These are phyloP conservation scores for Vigna angularis DNA, from an alignment of 306 rosid species.

Conservation along the genomic window DNA sequence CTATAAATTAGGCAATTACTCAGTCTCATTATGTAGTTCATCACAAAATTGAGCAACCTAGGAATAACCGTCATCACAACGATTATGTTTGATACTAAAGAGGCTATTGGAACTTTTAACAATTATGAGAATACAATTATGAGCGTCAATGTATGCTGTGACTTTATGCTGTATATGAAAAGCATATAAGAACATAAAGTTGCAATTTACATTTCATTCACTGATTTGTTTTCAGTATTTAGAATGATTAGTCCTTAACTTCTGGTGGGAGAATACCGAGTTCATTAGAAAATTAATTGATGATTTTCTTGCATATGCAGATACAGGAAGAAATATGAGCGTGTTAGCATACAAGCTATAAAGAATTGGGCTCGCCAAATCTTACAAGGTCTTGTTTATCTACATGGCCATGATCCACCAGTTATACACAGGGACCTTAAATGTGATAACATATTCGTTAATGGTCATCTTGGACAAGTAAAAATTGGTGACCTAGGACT, in stretches of 20 bases:
- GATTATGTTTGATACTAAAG: conserved; percentile 18
- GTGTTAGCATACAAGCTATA: conserved; percentile 68
- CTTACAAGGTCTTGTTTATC: conserved; percentile 76
- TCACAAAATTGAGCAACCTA: conserved; percentile 6
- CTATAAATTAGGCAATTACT: conserved; percentile 39
- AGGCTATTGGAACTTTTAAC: background rate
- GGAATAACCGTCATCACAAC: background rate
- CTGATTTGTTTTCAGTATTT: background rate
- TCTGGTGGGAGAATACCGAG: background rate
- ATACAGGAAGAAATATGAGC: conserved; percentile 73
- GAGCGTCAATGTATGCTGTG: no score
- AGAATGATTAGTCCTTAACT: background rate
- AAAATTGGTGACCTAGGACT: conserved; percentile 96
- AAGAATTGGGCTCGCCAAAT: conserved; percentile 90
- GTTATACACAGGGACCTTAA: conserved; percentile 93
- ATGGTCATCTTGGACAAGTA: conserved; percentile 97
- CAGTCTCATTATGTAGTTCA: conserved; percentile 20
- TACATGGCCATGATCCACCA: conserved; percentile 88
- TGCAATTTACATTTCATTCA: conserved; percentile 3
- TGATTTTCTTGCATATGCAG: conserved; percentile 49
- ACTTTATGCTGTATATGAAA: background rate
- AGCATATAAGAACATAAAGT: conserved; percentile 9
- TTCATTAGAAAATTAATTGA: background rate
- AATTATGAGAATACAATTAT: no score
- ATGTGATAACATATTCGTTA: conserved; percentile 91